These are phyloP conservation scores for Adansonia madagascariensis DNA, from an alignment of 441 rosid genomes.

Conservation along the genomic window DNA sequence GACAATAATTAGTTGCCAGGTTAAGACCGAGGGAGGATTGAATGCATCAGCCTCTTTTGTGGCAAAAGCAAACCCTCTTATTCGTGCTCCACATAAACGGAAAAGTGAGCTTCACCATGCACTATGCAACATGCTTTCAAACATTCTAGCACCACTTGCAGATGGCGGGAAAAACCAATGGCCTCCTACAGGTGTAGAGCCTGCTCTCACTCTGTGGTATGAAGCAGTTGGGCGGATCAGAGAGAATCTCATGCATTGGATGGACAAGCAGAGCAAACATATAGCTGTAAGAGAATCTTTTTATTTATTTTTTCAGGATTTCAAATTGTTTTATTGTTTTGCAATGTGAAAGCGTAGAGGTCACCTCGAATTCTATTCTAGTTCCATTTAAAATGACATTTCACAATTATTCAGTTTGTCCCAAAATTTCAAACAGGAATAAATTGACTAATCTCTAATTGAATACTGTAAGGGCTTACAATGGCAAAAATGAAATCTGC, in stretches of 20 bases:
- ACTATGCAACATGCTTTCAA: slow-evolving; percentile 96
- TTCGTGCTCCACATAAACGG: slow-evolving; percentile 86
- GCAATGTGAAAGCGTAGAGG: no score
- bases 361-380: no score
- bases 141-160: slow-evolving; percentile 93
- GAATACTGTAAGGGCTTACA: not conserved
- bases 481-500: not conserved
- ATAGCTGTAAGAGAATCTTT: slow-evolving; percentile 67
- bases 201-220: slow-evolving; percentile 92
- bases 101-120: slow-evolving; percentile 99
- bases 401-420: not conserved
- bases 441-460: not conserved
- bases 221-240: slow-evolving; percentile 98
- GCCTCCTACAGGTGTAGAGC: slow-evolving; percentile 98
- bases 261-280: slow-evolving; percentile 99
- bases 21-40: slow-evolving; percentile 95
- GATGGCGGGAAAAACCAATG: slow-evolving; percentile 96
- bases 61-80: slow-evolving; percentile 98
- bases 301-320: slow-evolving; percentile 20
- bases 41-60: slow-evolving; percentile 99
- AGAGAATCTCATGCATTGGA: slow-evolving; percentile 85
- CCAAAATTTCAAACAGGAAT: not conserved
- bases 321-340: not conserved
- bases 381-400: no score
- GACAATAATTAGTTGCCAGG: slow-evolving; percentile 57